A percentile compares a stretch with the other conserved stretches of the same genome.
Conservation (phyloP, 2,329 filamentous ascomycete species). For the Penicillium janthinellum region DNA sequence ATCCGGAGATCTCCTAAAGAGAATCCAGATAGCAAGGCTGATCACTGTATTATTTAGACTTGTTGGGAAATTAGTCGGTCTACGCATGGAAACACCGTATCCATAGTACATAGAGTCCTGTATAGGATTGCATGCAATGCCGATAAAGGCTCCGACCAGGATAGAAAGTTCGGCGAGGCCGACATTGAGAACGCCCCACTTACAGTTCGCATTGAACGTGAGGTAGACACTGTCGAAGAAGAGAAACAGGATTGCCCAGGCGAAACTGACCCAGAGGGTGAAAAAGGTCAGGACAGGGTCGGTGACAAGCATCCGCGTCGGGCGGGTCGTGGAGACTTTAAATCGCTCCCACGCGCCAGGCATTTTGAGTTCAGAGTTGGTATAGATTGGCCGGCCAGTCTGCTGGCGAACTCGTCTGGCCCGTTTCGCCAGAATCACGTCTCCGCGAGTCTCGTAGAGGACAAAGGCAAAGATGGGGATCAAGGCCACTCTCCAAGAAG, state of each 20-base stretch:
- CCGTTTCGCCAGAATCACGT: background rate
- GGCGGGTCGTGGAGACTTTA: background rate
- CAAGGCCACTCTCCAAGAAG: background rate
- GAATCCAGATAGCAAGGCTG: background rate
- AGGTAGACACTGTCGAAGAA: background rate
- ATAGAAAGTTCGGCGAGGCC: background rate
- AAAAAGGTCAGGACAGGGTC: background rate
- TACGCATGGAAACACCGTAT: too few species aligned
- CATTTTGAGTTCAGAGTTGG: background rate
- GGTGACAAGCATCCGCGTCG: background rate
- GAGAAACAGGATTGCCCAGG: background rate
- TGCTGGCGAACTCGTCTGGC: background rate
- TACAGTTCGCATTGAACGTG: background rate
- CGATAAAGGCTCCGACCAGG: background rate
- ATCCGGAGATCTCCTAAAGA: background rate
- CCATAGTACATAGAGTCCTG: background rate
- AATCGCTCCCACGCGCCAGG: background rate
- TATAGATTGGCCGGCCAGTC: background rate
- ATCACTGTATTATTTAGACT: background rate
- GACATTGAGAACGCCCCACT: background rate
- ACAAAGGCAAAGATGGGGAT: background rate
- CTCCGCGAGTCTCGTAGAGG: background rate
- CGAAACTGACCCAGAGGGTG: background rate
- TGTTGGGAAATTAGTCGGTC: background rate
- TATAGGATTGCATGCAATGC: background rate